Base-by-base conservation (phyloP, 2,329 filamentous ascomycete species). In the Fusarium anthophilum region DNA sequence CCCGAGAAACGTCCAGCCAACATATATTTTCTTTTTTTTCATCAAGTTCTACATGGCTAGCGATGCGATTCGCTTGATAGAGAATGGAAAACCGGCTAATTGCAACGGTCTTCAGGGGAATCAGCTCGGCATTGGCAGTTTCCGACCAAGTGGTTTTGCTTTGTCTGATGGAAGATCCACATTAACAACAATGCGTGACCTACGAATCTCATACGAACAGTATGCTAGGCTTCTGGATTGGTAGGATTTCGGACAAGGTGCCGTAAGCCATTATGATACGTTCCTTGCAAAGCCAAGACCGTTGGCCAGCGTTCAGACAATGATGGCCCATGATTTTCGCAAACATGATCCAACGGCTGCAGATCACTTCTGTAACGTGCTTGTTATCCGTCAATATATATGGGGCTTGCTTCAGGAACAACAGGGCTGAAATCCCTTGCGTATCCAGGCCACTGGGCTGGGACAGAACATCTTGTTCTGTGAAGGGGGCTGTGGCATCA, bases 281-380 rank as follows among this genome's bases (percentile, higher is more conserved):
- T 58, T 51, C 18, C 28, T 38, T 32, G 58, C 38, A 38, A 30
- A 58, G 30, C 56, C 51, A 63, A 70, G 59, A n/a, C 30, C n/a
- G 18, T 26, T 26, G 24, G 28, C 28, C 24, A 41, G 41, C 28
- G 20, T 55, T 43, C 18, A 65, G 44, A 45, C 30, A 38, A 41
- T 51, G 44, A 35, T 48, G 48, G 12, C 37, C 30, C 47, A 37
- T 47, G 38, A 26, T 44, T 58, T 55, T 39, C 30, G 37, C 37
- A 41, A 47, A 54, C 14, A 56, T 48, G 18, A 32, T 24, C 26
- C 50, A 58, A 26, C 39, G 20, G 30, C 24, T 38, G 17, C 24
- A 43, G 70, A 73, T 73, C 59, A 30, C 28, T 65, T 44, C 30
- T 39, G 30, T n/a, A 58, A 37, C 20, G 37, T 45, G 44, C 45